Conservation (phyloP, 495 filamentous ascomycete species). For the Penicillium coprophilum region DNA sequence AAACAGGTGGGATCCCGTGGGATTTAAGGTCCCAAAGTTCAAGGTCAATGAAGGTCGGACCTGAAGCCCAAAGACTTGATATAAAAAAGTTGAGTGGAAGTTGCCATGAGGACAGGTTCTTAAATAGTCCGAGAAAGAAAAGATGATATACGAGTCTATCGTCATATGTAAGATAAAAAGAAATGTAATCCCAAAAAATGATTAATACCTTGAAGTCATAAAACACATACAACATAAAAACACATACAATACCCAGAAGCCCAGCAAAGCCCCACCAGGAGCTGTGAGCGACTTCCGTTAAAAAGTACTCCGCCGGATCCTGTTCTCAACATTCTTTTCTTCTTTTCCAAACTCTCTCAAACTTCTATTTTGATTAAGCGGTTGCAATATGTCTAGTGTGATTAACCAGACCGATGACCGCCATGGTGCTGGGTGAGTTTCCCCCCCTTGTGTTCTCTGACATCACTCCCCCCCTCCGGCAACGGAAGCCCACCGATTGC, state of each 20-base stretch:
- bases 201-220: conserved; percentile 24
- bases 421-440: conserved; percentile 64
- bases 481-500: conserved; percentile 24
- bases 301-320: conserved; percentile 46
- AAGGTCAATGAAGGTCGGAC: conserved; percentile 1
- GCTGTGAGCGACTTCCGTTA: conserved; percentile 30
- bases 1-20: background rate
- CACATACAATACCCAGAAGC: conserved; percentile 25
- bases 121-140: background rate
- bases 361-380: conserved; percentile 20
- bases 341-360: conserved; percentile 20
- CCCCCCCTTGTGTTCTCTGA: conserved; percentile 39
- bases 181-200: background rate
- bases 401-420: conserved; percentile 61
- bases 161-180: background rate
- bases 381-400: conserved; percentile 59
- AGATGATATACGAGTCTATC: conserved; percentile 3
- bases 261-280: conserved; percentile 29
- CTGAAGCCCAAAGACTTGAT: background rate
- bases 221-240: conserved; percentile 25
- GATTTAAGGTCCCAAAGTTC: background rate
- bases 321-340: conserved; percentile 19
- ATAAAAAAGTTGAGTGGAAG: background rate
- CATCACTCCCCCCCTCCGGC: conserved; percentile 43
- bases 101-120: conserved; percentile 1